Base-by-base conservation (phyloP, 225 moss, liverwort and hornwort species). In the Sphagnum tenellum region DNA sequence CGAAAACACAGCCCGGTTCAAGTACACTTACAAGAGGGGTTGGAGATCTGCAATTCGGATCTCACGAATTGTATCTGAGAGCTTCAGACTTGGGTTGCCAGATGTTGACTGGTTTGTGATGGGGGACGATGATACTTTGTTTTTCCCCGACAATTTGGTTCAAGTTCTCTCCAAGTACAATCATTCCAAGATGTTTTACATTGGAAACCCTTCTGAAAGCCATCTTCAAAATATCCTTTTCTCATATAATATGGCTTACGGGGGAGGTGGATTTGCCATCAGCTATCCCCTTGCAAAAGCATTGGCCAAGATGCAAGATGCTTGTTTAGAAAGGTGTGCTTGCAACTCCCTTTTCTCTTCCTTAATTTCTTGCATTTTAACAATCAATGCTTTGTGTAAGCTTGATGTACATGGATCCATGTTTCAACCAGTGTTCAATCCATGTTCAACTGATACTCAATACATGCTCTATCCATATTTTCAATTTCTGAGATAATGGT, bases 71-170 rank as follows among this genome's bases (percentile, higher is more conserved):
- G 84, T 84, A 4, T 48, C 69, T 0, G 89, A 89, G 45, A 69
- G 69, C 2, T 71, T 75, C 44, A 55, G 86, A 3, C 61, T 89
- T 2, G 67, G 73, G 2, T 47, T 89, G 2, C 73, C 67, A 4
- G 63, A 79, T 54, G 89, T 87, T 9, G 83, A 89, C 59, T 89
- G 89, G 89, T 84, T 86, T 0, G 84, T 89, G 3, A 80, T 89
- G 86, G 89, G 89, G 0, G 89, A 89, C 55, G 89, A 89, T 8
- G 89, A 89, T 63, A 86, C 89, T 0, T 9, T 82, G 1, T 89
- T 89, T 58, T 66, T 86, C 44, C 67, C 81, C 0, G 79, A 78
- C 5, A 87, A 89, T 56, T 54, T 87, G 45, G 89, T 66, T 46
- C 51, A 59, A 4, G 86, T 87, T 46, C 59, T 89, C 50, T 72